Conservation (phyloP, 2,329 filamentous ascomycete species). For the Sclerotinia borealis region DNA sequence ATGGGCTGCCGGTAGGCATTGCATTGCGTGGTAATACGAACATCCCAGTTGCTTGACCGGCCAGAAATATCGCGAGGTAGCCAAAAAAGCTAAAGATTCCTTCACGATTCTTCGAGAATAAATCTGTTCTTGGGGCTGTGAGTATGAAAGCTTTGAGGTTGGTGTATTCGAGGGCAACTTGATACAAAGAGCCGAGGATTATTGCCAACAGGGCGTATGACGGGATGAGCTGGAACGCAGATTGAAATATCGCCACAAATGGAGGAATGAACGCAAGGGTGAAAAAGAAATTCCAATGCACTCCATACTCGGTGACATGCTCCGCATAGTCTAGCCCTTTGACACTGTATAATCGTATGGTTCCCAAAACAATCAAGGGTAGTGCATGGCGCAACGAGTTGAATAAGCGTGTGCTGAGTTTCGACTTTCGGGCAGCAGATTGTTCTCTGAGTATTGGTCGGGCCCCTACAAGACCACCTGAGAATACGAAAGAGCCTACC, state of each 20-base stretch:
- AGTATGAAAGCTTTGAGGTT: slow-evolving; percentile 77
- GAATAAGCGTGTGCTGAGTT: slow-evolving; percentile 53
- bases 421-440: slow-evolving; percentile 42
- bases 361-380: slow-evolving; percentile 72
- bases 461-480: slow-evolving; percentile 83
- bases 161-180: slow-evolving; percentile 69
- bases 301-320: slow-evolving; percentile 94
- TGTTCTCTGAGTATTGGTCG: slow-evolving; percentile 69
- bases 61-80: slow-evolving; percentile 90
- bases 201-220: slow-evolving; percentile 73
- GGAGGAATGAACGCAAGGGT: slow-evolving; percentile 84
- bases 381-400: slow-evolving; percentile 72
- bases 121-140: slow-evolving; percentile 67
- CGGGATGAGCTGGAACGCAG: slow-evolving; percentile 61
- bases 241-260: slow-evolving; percentile 78
- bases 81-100: slow-evolving; percentile 93
- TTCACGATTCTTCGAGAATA: slow-evolving; percentile 87
- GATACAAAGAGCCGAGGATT: slow-evolving; percentile 62
- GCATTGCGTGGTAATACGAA: slow-evolving; percentile 62
- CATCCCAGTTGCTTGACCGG: slow-evolving; percentile 78
- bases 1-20: slow-evolving; percentile 37
- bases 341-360: slow-evolving; percentile 78
- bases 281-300: slow-evolving; percentile 99
- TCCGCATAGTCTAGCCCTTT: slow-evolving; percentile 95
- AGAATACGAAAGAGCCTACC: slow-evolving; percentile 96